These are phyloP conservation scores for Neocatenulostroma microsporum DNA, from an alignment of 2,329 filamentous ascomycete genomes.

Conservation along the genomic window DNA sequence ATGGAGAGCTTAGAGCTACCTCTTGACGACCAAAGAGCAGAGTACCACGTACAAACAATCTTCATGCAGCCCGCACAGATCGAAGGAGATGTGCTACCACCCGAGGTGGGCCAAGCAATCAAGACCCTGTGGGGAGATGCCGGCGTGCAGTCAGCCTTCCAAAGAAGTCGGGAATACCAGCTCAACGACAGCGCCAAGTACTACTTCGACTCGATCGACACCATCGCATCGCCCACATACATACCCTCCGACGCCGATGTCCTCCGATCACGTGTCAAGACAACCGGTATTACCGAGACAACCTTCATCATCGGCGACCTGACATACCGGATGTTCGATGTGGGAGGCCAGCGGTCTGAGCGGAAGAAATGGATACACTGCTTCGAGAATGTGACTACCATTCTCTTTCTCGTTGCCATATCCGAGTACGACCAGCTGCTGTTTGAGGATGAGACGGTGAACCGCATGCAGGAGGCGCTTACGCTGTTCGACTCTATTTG, in stretches of 20 bases:
- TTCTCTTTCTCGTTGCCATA: slow-evolving; percentile 93
- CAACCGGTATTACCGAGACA: slow-evolving; percentile 93
- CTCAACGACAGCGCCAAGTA: slow-evolving; percentile 95
- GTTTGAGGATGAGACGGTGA: slow-evolving; percentile 84
- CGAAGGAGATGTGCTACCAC: slow-evolving; percentile 87
- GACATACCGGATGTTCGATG: slow-evolving; percentile 96
- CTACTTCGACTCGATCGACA: slow-evolving; percentile 92
- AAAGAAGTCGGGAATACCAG: slow-evolving; percentile 91
- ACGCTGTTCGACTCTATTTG: slow-evolving; percentile 66
- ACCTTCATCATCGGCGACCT: slow-evolving; percentile 92
- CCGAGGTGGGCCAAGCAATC: slow-evolving; percentile 88
- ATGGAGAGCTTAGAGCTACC: slow-evolving; percentile 68
- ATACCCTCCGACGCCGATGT: slow-evolving; percentile 94
- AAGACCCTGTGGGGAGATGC: slow-evolving; percentile 87
- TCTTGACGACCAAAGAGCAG: slow-evolving; percentile 82
- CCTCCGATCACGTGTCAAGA: slow-evolving; percentile 92
- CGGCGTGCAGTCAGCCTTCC: slow-evolving; percentile 91
- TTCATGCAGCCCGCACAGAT: slow-evolving; percentile 98
- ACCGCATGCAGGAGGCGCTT: slow-evolving; percentile 66
- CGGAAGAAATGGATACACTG: slow-evolving; percentile 99
- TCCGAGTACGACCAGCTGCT: slow-evolving; percentile 95
- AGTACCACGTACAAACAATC: slow-evolving; percentile 96
- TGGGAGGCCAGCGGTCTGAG: slow-evolving; percentile 90
- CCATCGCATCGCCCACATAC: slow-evolving; percentile 85
- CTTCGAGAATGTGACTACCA: slow-evolving; percentile 96